Evolutionary conservation across 345 rosid species (phyloP).

Genomic region (Camelina hispida): DNA sequence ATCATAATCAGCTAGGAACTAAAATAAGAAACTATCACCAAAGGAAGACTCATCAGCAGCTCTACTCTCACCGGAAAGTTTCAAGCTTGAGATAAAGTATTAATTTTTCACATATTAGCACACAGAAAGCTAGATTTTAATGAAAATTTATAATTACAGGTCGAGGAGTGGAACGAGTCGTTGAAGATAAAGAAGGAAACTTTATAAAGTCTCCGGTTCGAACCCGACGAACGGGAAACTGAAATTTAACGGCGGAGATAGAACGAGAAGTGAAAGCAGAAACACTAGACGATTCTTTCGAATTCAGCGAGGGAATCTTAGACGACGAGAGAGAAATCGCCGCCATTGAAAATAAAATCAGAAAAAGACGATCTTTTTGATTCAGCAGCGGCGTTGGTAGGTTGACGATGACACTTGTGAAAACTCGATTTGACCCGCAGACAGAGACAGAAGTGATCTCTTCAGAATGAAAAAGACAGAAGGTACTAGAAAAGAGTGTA

Average conservation of each 20-base stretch:
- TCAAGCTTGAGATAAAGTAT: neutral
- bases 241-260: slow-evolving; percentile 24
- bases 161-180: slow-evolving; percentile 33
- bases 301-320: slow-evolving; percentile 19
- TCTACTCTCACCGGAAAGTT: neutral
- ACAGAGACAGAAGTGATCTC: neutral
- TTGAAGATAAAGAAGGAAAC: slow-evolving; percentile 33
- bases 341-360: slow-evolving; percentile 24
- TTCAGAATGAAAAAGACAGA: slow-evolving; percentile 17
- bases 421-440: slow-evolving; percentile 19
- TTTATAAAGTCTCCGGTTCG: slow-evolving; percentile 32
- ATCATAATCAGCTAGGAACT: neutral
- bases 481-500: neutral
- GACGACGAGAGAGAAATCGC: slow-evolving; percentile 26
- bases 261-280: slow-evolving; percentile 28
- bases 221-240: slow-evolving; percentile 37
- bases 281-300: neutral
- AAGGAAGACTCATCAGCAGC: neutral
- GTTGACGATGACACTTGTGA: slow-evolving; percentile 13
- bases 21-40: neutral
- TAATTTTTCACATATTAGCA: neutral
- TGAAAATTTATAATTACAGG: slow-evolving; percentile 23
- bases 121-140: neutral
- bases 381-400: neutral
- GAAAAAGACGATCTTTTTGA: neutral